A percentile compares a stretch with the other conserved stretches of the same genome.
Conservation (phyloP, 1,284 basidiomycete species). For the Ustilago bromivora region DNA sequence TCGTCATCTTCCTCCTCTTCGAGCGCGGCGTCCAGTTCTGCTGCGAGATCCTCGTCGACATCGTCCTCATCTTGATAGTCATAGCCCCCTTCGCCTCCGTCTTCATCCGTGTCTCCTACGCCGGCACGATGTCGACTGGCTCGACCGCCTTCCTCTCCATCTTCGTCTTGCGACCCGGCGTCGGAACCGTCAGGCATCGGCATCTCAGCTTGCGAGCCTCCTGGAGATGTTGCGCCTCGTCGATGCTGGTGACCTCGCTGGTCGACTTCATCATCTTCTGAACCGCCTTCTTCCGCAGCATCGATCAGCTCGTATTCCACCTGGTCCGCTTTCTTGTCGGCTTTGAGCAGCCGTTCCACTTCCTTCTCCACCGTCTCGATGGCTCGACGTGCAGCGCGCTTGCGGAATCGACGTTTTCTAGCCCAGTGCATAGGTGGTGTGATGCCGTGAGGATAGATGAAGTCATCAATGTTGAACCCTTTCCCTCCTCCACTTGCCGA, state of each 20-base stretch:
- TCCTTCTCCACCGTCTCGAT: conserved; percentile 98
- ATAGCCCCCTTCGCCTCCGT: conserved; percentile 40
- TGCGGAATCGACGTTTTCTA: conserved; percentile 92
- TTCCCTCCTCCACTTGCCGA: conserved; percentile 76
- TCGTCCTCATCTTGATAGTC: conserved; percentile 77
- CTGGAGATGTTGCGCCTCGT: conserved; percentile 57
- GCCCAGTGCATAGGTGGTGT: conserved; percentile 92
- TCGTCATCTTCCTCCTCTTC: conserved; percentile 72
- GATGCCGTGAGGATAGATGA: conserved; percentile 96
- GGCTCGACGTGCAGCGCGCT: conserved; percentile 86
- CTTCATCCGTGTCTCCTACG: conserved; percentile 71
- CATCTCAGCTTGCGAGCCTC: conserved; percentile 40
- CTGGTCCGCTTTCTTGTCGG: conserved; percentile 83
- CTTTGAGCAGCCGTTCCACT: conserved; percentile 88
- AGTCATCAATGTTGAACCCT: conserved; percentile 90
- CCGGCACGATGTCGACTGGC: conserved; percentile 42
- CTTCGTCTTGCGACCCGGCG: conserved; percentile 41
- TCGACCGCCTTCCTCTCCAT: conserved; percentile 40
- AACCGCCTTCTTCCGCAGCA: conserved; percentile 61
- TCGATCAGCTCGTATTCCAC: conserved; percentile 72
- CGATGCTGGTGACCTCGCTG: conserved; percentile 30
- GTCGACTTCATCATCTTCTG: conserved; percentile 52
- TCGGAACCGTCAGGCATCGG: conserved; percentile 38
- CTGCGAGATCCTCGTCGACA: conserved; percentile 71
- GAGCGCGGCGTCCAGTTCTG: conserved; percentile 71